These are phyloP conservation scores for Irpex sp. DNA, from an alignment of 1,284 basidiomycete genomes.

Conservation along the genomic window DNA sequence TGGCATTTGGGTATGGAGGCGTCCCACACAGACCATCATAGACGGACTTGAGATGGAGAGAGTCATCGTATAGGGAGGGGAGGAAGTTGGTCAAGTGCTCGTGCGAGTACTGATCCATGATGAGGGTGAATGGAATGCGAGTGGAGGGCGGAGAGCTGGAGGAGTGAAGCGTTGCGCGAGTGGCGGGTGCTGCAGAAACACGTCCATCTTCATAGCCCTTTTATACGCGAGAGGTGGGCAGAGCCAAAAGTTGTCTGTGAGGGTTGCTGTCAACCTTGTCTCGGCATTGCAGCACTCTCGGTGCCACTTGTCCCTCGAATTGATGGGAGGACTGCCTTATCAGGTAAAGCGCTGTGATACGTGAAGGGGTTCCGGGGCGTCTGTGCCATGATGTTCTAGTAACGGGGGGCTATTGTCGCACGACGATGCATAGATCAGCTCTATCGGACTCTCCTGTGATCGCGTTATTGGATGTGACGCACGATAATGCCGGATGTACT, in stretches of 20 bases:
- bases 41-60: neutral
- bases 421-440: neutral
- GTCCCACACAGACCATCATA: neutral
- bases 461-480: neutral
- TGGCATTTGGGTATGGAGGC: neutral
- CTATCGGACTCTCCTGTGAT: neutral
- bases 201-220: neutral
- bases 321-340: neutral
- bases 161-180: neutral
- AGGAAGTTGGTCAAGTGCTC: neutral
- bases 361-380: neutral
- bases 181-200: neutral
- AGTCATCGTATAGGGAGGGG: neutral
- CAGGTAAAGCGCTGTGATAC: neutral
- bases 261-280: neutral
- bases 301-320: neutral
- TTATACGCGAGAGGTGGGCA: neutral
- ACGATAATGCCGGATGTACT: neutral
- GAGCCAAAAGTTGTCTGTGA: neutral
- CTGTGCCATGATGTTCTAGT: neutral
- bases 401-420: neutral
- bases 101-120: neutral
- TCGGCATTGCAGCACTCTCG: neutral
- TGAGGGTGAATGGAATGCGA: neutral
- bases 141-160: neutral